Evolutionary conservation across 2,329 filamentous ascomycete genomes (phyloP).

Genomic region (Didymella sp.): DNA sequence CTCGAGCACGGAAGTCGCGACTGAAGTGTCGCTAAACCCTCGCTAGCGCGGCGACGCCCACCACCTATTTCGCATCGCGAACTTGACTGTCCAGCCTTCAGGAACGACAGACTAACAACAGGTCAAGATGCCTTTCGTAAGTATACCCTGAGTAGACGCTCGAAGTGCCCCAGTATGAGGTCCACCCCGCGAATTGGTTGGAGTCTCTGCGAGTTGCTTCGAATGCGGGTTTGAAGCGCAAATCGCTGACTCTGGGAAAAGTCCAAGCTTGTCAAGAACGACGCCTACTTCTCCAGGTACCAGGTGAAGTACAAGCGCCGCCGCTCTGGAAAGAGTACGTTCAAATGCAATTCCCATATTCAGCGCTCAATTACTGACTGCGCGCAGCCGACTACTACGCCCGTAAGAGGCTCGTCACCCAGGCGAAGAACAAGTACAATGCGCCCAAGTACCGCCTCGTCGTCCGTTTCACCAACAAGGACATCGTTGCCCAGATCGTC

Average conservation of each 20-base stretch:
- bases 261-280: constrained; percentile 97
- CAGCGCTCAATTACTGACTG: constrained; percentile 62
- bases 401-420: constrained; percentile 98
- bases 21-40: constrained; percentile 25
- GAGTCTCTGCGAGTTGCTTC: constrained; percentile 88
- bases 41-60: constrained; percentile 22
- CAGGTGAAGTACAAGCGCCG: constrained; percentile 99
- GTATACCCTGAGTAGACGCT: constrained; percentile 40
- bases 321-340: constrained; percentile 97
- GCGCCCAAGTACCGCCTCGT: constrained; percentile 99
- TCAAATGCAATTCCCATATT: not conserved
- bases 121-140: constrained; percentile 59
- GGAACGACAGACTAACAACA: constrained; percentile 38
- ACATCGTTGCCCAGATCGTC: constrained; percentile 98
- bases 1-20: constrained; percentile 14
- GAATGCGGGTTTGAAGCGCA: constrained; percentile 86
- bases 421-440: constrained; percentile 99
- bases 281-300: constrained; percentile 99
- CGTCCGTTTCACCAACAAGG: constrained; percentile 98
- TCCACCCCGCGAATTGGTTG: constrained; percentile 42
- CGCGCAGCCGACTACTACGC: constrained; percentile 93
- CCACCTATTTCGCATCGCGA: constrained; percentile 26
- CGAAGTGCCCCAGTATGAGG: constrained; percentile 26
- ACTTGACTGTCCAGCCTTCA: constrained; percentile 33
- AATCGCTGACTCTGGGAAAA: constrained; percentile 98